These are phyloP conservation scores for Euryodendron excelsum DNA, from an alignment of 148 eudicot species.

Conservation along the genomic window DNA sequence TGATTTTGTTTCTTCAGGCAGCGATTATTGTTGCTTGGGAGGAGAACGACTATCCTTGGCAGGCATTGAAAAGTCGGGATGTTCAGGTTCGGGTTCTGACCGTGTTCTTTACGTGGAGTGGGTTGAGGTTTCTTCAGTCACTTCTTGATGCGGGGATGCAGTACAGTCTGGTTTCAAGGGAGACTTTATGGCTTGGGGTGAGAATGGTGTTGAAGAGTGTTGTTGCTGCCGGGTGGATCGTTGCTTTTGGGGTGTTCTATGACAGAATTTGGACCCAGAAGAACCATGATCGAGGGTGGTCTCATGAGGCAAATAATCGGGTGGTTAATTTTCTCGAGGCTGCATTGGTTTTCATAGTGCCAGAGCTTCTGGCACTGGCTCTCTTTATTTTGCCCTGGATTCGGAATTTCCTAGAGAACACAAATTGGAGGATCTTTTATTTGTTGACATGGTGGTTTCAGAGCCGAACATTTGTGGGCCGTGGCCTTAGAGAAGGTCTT, in stretches of 20 bases:
- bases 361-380: slow-evolving; percentile 60
- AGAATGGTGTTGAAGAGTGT: slow-evolving; percentile 64
- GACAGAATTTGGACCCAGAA: slow-evolving; percentile 57
- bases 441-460: slow-evolving; percentile 88
- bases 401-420: slow-evolving; percentile 67
- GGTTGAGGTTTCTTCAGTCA: slow-evolving; percentile 62
- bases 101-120: slow-evolving; percentile 72
- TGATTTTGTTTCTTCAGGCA: slow-evolving; percentile 69
- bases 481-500: slow-evolving; percentile 85
- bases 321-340: slow-evolving; percentile 49
- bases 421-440: slow-evolving; percentile 75
- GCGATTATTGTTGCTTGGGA: slow-evolving; percentile 79
- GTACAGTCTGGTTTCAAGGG: slow-evolving; percentile 66
- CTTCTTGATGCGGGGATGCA: slow-evolving; percentile 65
- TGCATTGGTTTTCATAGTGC: slow-evolving; percentile 53
- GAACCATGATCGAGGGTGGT: slow-evolving; percentile 42
- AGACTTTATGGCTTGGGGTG: slow-evolving; percentile 62
- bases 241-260: slow-evolving; percentile 60
- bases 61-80: slow-evolving; percentile 37
- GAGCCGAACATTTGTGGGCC: slow-evolving; percentile 66
- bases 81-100: slow-evolving; percentile 68
- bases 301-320: slow-evolving; percentile 40
- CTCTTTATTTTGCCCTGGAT: slow-evolving; percentile 71
- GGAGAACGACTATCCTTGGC: slow-evolving; percentile 57
- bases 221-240: slow-evolving; percentile 56